Percentiles rank a stretch among this genome's conserved stretches.
phyloP scores from a whole-genome alignment of 345 rosid species.

The Pelargonium nanum region DNA sequence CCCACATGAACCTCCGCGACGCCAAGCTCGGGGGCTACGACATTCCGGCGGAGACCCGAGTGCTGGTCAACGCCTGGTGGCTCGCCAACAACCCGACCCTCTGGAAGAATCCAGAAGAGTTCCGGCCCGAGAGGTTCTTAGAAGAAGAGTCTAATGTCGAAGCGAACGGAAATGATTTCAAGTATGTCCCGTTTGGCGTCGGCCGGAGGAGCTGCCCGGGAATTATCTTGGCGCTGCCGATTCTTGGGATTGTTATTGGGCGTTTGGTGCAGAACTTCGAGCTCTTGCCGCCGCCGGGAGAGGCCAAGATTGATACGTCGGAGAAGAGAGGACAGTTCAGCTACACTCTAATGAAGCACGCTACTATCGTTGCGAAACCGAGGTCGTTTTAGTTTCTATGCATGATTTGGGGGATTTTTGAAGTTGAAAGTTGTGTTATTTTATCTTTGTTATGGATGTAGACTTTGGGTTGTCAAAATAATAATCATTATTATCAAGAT shows the following conservation, averaged over 20 bases:
- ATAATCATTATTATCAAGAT: too few relatives aligned
- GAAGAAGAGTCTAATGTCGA: conserved; percentile 91
- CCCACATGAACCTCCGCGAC: conserved; percentile 93
- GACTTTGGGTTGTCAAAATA: too few relatives aligned
- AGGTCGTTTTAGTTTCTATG: conserved; percentile 28
- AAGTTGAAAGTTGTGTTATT: too few relatives aligned
- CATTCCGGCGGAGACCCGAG: conserved; percentile 91
- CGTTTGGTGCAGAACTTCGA: conserved; percentile 94
- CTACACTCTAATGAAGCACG: conserved; percentile 77
- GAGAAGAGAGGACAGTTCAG: conserved; percentile 98
- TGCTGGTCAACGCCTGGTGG: conserved; percentile 98
- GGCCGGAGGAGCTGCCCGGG: conserved; percentile 99
- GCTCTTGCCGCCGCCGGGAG: conserved; percentile 88
- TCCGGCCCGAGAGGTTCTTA: conserved; percentile 93
- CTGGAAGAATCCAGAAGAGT: conserved; percentile 88
- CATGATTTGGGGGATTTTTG: too few relatives aligned
- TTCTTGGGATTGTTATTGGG: conserved; percentile 78
- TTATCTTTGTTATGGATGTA: too few relatives aligned
- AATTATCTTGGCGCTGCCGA: conserved; percentile 86
- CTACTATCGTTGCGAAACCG: conserved; percentile 87
- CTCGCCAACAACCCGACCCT: conserved; percentile 79
- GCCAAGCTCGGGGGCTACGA: conserved; percentile 83
- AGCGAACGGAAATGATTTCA: conserved; percentile 86
- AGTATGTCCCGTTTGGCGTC: conserved; percentile 92
- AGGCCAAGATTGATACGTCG: conserved; percentile 58